Evolutionary conservation across 1,284 basidiomycete species (phyloP).

Genomic region (Ceratobasidium papillatum): DNA sequence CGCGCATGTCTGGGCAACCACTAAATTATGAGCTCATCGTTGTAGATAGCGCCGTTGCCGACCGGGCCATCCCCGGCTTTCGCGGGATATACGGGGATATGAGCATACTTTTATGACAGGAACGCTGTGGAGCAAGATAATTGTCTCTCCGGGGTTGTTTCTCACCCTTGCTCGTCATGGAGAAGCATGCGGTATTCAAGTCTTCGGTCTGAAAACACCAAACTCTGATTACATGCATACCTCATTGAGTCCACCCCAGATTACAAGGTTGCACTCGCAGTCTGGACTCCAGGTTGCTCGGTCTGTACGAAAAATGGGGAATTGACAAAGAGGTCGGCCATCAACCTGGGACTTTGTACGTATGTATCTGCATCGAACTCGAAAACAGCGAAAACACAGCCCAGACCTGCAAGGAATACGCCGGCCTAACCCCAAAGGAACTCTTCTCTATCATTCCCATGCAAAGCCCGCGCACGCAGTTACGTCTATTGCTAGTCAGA

Average conservation of each 20-base stretch:
- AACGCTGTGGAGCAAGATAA: constrained; percentile 14
- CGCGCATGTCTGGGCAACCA: background rate
- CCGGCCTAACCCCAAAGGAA: constrained; percentile 16
- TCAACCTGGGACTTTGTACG: background rate
- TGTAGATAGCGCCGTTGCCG: background rate
- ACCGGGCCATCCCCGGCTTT: background rate
- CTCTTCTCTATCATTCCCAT: constrained; percentile 15
- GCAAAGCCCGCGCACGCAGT: background rate
- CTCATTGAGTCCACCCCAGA: constrained; percentile 33
- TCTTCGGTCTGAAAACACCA: constrained; percentile 9
- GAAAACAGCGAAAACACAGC: background rate
- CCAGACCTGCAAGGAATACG: background rate
- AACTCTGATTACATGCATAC: background rate
- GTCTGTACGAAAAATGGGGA: background rate
- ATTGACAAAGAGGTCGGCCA: background rate
- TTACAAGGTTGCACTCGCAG: constrained; percentile 21
- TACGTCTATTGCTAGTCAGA: constrained; percentile 5
- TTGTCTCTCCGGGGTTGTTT: background rate
- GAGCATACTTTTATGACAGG: background rate
- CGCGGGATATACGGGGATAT: constrained; percentile 13
- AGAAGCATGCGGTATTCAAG: constrained; percentile 2
- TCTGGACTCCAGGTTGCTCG: background rate
- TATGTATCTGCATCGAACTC: background rate
- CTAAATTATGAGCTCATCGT: background rate
- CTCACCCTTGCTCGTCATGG: background rate